A percentile compares a stretch with the other conserved stretches of the same genome.
These are phyloP conservation scores for Chrysosporium queenslandicum DNA, from an alignment of 2,329 filamentous ascomycete genomes.

Conservation along the genomic window DNA sequence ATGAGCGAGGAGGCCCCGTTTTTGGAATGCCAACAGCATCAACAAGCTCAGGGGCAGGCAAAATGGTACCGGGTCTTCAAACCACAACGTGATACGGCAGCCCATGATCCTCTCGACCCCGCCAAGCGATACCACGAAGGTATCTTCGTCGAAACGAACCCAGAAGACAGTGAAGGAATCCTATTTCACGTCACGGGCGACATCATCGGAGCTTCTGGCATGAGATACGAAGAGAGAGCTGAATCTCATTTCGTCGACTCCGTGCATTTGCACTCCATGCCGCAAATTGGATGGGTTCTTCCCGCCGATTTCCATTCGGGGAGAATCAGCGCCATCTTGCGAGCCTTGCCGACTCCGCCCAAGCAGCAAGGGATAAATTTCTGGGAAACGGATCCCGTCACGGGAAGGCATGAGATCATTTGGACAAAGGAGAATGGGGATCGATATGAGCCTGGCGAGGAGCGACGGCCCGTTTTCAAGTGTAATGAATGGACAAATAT, in stretches of 20 bases:
- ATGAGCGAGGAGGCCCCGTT: no score
- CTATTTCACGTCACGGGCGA: conserved; percentile 17
- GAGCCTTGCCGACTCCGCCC: conserved; percentile 12
- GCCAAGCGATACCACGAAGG: conserved; percentile 16
- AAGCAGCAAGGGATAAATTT: conserved; percentile 18
- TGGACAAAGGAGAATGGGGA: conserved; percentile 16
- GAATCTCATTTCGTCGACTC: neutral
- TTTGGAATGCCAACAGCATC: neutral
- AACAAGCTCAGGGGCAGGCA: neutral
- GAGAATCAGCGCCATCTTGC: conserved; percentile 13
- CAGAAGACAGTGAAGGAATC: neutral
- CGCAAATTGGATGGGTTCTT: conserved; percentile 14
- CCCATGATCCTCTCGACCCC: conserved; percentile 15
- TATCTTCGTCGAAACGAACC: conserved; percentile 14
- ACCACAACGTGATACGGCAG: conserved; percentile 13
- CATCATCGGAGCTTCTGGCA: conserved; percentile 13
- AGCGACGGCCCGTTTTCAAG: conserved; percentile 15
- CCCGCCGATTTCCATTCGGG: conserved; percentile 12
- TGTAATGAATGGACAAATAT: conserved; percentile 17
- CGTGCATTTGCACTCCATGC: conserved; percentile 5
- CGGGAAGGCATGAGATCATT: conserved; percentile 11
- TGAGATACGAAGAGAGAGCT: conserved; percentile 15
- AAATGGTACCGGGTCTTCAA: conserved; percentile 14
- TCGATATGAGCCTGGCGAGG: conserved; percentile 14
- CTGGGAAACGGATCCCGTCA: conserved; percentile 12